phyloP scores from a whole-genome alignment of 345 rosid genomes.

The Acer negundo region DNA sequence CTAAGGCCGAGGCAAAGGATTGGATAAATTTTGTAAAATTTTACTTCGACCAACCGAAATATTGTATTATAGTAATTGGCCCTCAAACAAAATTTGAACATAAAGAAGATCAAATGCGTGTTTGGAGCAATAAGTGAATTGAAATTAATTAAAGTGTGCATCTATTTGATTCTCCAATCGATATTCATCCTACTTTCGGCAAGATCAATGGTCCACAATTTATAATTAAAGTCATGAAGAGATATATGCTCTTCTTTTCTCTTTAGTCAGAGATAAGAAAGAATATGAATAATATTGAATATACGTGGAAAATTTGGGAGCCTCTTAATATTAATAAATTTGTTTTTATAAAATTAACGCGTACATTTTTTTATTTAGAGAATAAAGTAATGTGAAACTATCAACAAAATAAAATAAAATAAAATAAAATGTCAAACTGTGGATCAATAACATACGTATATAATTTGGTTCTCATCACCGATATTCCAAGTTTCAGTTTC shows the following conservation, averaged over 20 bases:
- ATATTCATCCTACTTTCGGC: neutral
- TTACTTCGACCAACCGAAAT: too few relatives aligned
- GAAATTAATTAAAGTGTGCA: neutral
- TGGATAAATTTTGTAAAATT: too few relatives aligned
- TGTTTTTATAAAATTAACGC: too few relatives aligned
- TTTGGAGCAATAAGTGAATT: neutral
- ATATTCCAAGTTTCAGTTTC: too few relatives aligned
- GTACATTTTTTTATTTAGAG: neutral
- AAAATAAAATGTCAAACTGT: too few relatives aligned
- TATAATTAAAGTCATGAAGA: conserved; percentile 6
- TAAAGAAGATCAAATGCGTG: neutral
- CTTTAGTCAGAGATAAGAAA: neutral
- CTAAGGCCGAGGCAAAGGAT: too few relatives aligned
- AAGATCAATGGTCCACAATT: neutral
- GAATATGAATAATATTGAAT: neutral
- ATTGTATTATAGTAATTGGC: too few relatives aligned
- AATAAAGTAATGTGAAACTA: too few relatives aligned
- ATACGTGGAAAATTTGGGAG: neutral
- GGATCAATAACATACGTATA: too few relatives aligned
- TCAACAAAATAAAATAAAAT: too few relatives aligned
- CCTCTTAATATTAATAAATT: neutral
- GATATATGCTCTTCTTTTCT: neutral
- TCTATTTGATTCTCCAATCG: conserved; percentile 10
- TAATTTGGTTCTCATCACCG: too few relatives aligned
- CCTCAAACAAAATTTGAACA: neutral